A percentile compares a stretch with the other conserved stretches of the same genome.
Evolutionary conservation across 2,329 filamentous ascomycete genomes (phyloP).

Genomic region (Neofusicoccum cordaticola): DNA sequence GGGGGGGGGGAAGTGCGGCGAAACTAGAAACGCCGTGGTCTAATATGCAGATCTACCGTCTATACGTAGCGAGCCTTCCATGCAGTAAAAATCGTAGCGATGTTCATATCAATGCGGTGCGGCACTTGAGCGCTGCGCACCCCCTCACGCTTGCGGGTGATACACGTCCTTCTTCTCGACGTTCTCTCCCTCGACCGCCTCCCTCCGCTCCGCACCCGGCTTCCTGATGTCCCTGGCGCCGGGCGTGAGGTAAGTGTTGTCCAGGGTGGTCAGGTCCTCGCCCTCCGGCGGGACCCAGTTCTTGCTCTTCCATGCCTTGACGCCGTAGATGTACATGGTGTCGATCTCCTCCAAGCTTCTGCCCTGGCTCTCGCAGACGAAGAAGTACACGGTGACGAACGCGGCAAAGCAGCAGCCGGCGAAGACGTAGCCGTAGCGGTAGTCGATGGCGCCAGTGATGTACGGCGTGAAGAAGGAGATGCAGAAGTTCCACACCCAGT

Average conservation of each 20-base stretch:
- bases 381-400: constrained; percentile 37
- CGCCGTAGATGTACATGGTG: constrained; percentile 59
- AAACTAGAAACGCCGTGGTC: too few species aligned
- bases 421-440: constrained; percentile 40
- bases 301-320: constrained; percentile 58
- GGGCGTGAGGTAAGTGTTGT: constrained; percentile 33
- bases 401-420: constrained; percentile 35
- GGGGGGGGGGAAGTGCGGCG: too few species aligned
- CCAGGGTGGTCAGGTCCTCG: constrained; percentile 33
- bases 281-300: constrained; percentile 47
- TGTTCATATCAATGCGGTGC: too few species aligned
- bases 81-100: too few species aligned
- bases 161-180: constrained; percentile 2
- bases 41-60: too few species aligned
- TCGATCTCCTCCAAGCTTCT: constrained; percentile 40
- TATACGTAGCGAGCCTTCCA: too few species aligned
- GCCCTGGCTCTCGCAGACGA: constrained; percentile 38
- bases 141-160: background rate
- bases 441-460: constrained; percentile 34
- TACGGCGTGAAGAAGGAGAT: constrained; percentile 53
- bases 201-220: constrained; percentile 6
- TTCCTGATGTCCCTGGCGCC: constrained; percentile 35
- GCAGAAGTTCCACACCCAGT: constrained; percentile 32
- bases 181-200: background rate
- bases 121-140: background rate